phyloP scores from a whole-genome alignment of 106 monocot species.

The Dendrobium chrysotoxum region DNA sequence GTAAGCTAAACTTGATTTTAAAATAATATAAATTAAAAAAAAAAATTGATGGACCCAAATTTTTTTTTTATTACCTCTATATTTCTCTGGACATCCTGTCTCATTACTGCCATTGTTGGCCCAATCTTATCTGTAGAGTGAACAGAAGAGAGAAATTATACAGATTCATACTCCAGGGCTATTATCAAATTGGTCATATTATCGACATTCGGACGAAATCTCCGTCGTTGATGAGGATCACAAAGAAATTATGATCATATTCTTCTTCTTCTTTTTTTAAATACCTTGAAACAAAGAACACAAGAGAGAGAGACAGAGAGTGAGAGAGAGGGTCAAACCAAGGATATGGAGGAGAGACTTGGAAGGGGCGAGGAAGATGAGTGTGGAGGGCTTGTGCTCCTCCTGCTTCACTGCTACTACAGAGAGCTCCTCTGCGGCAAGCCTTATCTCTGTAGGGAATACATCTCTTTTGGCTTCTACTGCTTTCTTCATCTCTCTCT shows the following conservation, averaged over 20 bases:
- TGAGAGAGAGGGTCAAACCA: conserved; percentile 1
- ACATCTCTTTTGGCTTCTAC: not conserved
- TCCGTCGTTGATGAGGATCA: too few relatives aligned
- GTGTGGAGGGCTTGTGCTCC: not conserved
- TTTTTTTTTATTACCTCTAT: conserved; percentile 23
- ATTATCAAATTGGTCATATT: too few relatives aligned
- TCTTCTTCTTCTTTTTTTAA: too few relatives aligned
- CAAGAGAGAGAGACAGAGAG: not conserved
- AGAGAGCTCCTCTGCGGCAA: conserved; percentile 5
- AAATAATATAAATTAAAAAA: not conserved
- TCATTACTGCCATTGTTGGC: conserved; percentile 66
- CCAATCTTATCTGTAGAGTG: conserved; percentile 66
- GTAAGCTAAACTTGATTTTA: not conserved
- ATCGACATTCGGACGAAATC: too few relatives aligned
- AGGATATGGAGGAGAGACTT: not conserved
- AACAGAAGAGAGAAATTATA: not conserved
- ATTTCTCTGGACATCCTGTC: conserved; percentile 38
- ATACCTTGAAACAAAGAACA: too few relatives aligned
- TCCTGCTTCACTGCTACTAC: conserved; percentile 3
- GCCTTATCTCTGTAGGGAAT: not conserved
- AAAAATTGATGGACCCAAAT: too few relatives aligned
- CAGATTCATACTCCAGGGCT: too few relatives aligned
- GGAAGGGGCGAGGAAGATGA: not conserved
- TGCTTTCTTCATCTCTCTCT: not conserved
- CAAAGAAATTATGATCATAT: too few relatives aligned